These are phyloP conservation scores for Mycena vulgaris DNA, from an alignment of 768 basidiomycete genomes.

Conservation along the genomic window DNA sequence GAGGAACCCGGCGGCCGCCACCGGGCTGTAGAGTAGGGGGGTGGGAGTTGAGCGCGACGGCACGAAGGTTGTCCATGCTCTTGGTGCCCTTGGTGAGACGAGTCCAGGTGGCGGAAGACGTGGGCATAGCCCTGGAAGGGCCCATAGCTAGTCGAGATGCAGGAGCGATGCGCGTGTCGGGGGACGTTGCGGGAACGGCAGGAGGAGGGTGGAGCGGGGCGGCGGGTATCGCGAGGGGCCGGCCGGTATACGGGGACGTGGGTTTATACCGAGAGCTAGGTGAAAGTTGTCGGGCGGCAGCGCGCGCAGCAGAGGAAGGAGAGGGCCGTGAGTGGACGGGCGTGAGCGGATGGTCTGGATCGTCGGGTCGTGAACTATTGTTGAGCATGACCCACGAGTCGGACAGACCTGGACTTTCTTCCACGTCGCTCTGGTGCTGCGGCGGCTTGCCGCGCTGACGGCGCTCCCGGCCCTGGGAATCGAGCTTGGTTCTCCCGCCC, in stretches of 20 bases:
- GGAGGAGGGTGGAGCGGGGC: constrained; percentile 59
- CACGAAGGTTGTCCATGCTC: constrained; percentile 72
- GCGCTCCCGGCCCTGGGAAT: constrained; percentile 6
- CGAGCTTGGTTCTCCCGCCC: constrained; percentile 8
- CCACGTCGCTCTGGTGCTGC: constrained; percentile 27
- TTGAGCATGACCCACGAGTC: constrained; percentile 37
- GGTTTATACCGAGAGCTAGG: constrained; percentile 47
- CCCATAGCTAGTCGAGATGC: constrained; percentile 51
- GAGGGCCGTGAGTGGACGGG: constrained; percentile 32
- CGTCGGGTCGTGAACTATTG: constrained; percentile 13
- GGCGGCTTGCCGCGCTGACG: constrained; percentile 35
- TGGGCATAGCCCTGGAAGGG: constrained; percentile 54
- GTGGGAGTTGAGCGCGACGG: constrained; percentile 47
- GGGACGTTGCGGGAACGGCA: constrained; percentile 48
- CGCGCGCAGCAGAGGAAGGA: constrained; percentile 42
- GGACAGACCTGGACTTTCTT: constrained; percentile 32
- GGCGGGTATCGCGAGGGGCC: constrained; percentile 52
- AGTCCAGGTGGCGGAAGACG: constrained; percentile 48
- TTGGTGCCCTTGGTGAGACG: constrained; percentile 60
- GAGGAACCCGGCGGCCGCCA: constrained; percentile 47
- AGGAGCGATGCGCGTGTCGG: constrained; percentile 50
- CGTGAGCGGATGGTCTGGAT: constrained; percentile 32
- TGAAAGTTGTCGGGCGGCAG: constrained; percentile 48
- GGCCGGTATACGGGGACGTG: constrained; percentile 51
- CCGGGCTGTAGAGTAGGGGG: constrained; percentile 55